Evolutionary conservation across 345 rosid species (phyloP).

Genomic region (Hevea brasiliensis): DNA sequence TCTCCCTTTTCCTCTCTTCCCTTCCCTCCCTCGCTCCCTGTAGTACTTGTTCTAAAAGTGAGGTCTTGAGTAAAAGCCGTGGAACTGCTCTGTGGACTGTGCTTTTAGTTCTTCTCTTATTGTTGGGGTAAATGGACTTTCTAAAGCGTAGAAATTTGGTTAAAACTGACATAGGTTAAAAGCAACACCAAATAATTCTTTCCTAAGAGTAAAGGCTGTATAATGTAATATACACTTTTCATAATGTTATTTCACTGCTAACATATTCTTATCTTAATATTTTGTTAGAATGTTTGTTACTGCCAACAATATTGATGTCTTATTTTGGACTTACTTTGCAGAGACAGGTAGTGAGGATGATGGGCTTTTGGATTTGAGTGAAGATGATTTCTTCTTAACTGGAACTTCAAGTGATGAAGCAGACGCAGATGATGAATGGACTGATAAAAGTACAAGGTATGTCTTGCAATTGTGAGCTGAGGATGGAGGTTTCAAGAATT

Average conservation of each 20-base stretch:
- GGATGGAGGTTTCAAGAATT: neutral
- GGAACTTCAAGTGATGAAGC: slow-evolving; percentile 99
- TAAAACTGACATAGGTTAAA: neutral
- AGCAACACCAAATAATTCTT: neutral
- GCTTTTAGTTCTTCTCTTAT: neutral
- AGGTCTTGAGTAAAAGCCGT: neutral
- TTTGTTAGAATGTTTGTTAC: neutral
- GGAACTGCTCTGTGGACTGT: neutral
- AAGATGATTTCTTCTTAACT: slow-evolving; percentile 85
- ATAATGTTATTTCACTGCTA: slow-evolving; percentile 3
- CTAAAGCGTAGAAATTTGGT: neutral
- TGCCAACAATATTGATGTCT: neutral
- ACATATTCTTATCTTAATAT: neutral
- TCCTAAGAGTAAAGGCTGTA: neutral
- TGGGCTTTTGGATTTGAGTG: slow-evolving; percentile 89
- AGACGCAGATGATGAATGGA: slow-evolving; percentile 97
- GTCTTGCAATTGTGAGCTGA: neutral
- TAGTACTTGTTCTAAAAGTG: neutral
- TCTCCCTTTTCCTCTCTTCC: no score
- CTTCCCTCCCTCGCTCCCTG: neutral
- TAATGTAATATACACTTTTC: neutral
- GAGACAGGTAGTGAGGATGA: slow-evolving; percentile 99
- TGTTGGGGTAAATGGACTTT: neutral
- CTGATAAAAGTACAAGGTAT: slow-evolving; percentile 92
- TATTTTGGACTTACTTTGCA: slow-evolving; percentile 33